phyloP scores from a whole-genome alignment of 495 filamentous ascomycete genomes.

The Hypoxylon intermedium region DNA sequence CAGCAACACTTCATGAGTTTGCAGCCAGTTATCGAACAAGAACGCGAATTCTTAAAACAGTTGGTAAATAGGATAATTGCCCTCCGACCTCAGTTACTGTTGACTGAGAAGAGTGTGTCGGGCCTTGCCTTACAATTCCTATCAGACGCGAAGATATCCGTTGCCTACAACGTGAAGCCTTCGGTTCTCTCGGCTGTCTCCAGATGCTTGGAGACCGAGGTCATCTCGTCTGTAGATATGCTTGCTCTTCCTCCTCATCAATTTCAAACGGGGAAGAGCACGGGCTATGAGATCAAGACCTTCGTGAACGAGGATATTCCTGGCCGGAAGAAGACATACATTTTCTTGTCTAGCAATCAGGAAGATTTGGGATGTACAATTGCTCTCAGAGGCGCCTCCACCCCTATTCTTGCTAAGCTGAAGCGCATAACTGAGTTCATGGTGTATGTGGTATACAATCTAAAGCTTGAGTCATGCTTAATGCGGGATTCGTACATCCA shows the following conservation, averaged over 20 bases:
- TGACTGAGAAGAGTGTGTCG: constrained; percentile 89
- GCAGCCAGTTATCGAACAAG: constrained; percentile 95
- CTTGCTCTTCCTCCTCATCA: constrained; percentile 70
- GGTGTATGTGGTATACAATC: constrained; percentile 97
- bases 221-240: constrained; percentile 96
- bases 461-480: constrained; percentile 93
- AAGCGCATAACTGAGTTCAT: constrained; percentile 98
- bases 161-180: constrained; percentile 93
- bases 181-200: constrained; percentile 95
- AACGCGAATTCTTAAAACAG: constrained; percentile 92
- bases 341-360: constrained; percentile 92
- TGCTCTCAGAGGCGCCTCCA: constrained; percentile 83
- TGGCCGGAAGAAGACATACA: constrained; percentile 88
- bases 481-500: constrained; percentile 96
- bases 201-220: constrained; percentile 84
- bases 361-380: constrained; percentile 96
- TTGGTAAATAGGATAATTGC: constrained; percentile 91
- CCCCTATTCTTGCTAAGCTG: constrained; percentile 72
- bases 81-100: constrained; percentile 79
- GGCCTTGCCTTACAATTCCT: constrained; percentile 88
- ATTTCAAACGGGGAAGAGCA: constrained; percentile 76
- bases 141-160: constrained; percentile 84
- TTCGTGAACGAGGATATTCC: constrained; percentile 78
- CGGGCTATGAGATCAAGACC: constrained; percentile 92
- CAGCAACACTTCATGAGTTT: constrained; percentile 98